phyloP scores from a whole-genome alignment of 176 grass and related monocot genomes.

The Eleusine coracana region DNA sequence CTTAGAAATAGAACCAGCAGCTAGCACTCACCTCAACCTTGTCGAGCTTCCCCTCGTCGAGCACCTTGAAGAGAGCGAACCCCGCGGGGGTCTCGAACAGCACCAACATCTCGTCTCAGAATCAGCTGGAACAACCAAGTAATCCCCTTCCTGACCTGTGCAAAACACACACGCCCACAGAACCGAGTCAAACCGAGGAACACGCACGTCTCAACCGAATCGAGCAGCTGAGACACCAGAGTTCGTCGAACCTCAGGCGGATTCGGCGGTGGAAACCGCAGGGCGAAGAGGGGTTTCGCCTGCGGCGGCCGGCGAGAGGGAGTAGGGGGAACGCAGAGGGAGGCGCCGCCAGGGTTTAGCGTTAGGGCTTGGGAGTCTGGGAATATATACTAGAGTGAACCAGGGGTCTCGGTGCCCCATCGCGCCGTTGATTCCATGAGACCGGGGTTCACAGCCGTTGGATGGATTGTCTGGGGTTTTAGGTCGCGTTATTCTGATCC shows the following conservation, averaged over 20 bases:
- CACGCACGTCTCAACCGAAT: background rate
- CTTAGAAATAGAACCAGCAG: background rate
- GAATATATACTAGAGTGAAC: conserved; percentile 24
- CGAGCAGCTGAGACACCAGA: background rate
- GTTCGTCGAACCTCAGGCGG: background rate
- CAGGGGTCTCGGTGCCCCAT: background rate
- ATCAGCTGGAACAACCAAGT: background rate
- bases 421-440: conserved; percentile 18
- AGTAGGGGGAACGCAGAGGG: background rate
- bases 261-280: background rate
- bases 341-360: conserved; percentile 50
- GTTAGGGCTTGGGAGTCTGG: conserved; percentile 1
- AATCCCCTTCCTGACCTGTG: background rate
- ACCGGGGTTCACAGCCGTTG: conserved; percentile 2
- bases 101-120: conserved; percentile 57
- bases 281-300: background rate
- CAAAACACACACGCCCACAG: background rate
- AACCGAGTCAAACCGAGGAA: conserved; percentile 4
- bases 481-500: too few species aligned
- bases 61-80: conserved; percentile 83
- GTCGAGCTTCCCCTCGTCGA: conserved; percentile 78
- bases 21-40: conserved; percentile 72
- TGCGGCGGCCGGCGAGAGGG: conserved; percentile 18
- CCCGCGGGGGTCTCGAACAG: conserved; percentile 80
- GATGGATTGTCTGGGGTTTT: conserved; percentile 29